Conservation (phyloP, 257 asterid genomes). For the Solanum tarapatanum region DNA sequence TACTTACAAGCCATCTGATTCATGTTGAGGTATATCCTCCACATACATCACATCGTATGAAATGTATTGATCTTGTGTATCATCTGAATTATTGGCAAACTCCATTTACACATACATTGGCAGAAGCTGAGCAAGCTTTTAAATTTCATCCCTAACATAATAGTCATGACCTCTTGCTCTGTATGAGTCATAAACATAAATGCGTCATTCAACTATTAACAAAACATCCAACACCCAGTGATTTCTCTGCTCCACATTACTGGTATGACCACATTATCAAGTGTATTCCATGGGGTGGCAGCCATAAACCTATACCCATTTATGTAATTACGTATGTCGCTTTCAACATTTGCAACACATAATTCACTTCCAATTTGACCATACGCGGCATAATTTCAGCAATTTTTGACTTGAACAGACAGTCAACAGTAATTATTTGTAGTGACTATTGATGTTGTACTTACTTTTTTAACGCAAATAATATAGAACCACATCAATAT, state of each 20-base stretch:
- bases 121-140: background rate
- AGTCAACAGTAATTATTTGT: too few relatives aligned
- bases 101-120: background rate
- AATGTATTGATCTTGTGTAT: background rate
- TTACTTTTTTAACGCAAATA: background rate
- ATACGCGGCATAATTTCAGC: background rate
- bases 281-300: background rate
- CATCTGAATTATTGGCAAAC: too few relatives aligned
- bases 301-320: background rate
- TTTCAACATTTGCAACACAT: background rate
- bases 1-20: background rate
- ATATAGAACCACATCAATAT: background rate
- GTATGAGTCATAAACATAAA: background rate
- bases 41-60: background rate
- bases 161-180: background rate
- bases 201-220: background rate
- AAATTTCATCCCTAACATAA: background rate
- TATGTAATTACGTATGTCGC: background rate
- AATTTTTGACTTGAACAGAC: background rate
- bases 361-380: background rate
- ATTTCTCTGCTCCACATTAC: background rate
- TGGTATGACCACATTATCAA: background rate
- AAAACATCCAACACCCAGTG: background rate
- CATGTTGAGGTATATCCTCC: background rate
- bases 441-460: background rate